phyloP scores from a whole-genome alignment of 345 rosid species.

The Sonneratia alba region DNA sequence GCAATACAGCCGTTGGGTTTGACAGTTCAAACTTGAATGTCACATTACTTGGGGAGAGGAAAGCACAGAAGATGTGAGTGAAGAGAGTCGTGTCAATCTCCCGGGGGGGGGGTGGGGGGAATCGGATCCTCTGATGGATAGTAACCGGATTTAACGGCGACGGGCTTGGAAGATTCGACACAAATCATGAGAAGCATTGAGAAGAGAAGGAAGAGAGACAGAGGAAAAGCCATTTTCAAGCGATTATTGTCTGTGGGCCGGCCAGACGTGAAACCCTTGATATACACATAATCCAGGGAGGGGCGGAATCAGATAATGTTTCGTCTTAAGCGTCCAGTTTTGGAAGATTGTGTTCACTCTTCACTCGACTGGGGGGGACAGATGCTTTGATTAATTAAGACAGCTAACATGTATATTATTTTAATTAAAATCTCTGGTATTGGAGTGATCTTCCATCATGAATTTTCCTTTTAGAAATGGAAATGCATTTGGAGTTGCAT shows the following conservation, averaged over 20 bases:
- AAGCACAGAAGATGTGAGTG: slow-evolving; percentile 50
- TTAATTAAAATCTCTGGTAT: not conserved
- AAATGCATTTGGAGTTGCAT: not conserved
- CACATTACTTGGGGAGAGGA: slow-evolving; percentile 35
- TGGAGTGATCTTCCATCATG: not conserved
- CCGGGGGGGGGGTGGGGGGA: slow-evolving; percentile 18
- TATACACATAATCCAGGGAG: not conserved
- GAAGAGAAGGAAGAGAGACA: not conserved
- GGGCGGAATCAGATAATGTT: not conserved
- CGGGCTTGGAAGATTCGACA: slow-evolving; percentile 8
- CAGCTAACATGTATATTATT: not conserved
- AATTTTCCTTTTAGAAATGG: not conserved
- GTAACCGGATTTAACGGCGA: slow-evolving; percentile 35
- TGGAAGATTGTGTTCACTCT: not conserved
- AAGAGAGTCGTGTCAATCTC: slow-evolving; percentile 37
- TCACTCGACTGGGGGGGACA: not conserved
- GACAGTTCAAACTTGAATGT: slow-evolving; percentile 29
- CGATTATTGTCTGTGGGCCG: not conserved
- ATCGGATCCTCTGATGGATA: slow-evolving; percentile 35
- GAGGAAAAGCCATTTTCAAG: not conserved
- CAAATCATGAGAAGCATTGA: not conserved
- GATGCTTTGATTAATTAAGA: not conserved
- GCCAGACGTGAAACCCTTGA: not conserved
- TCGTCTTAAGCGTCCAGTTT: not conserved
- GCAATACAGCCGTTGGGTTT: slow-evolving; percentile 4